Evolutionary conservation across 495 filamentous ascomycete species (phyloP).

Genomic region (Usnea hakonensis): DNA sequence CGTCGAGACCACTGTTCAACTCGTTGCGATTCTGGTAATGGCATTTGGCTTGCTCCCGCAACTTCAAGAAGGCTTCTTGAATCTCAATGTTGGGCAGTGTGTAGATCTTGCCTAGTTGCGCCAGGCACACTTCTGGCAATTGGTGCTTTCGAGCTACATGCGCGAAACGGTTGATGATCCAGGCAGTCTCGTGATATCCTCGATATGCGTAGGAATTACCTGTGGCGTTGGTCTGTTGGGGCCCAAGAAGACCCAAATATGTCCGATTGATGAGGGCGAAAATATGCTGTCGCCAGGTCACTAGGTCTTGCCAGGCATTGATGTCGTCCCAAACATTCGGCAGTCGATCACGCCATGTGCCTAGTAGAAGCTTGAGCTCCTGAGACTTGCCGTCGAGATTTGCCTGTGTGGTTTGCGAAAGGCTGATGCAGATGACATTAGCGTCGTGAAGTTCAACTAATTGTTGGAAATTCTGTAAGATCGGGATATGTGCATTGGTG

Average conservation of each 20-base stretch:
- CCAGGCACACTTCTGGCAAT: constrained; percentile 93
- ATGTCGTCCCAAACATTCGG: constrained; percentile 99
- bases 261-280: constrained; percentile 94
- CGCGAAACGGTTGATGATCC: constrained; percentile 99
- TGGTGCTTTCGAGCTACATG: constrained; percentile 97
- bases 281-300: constrained; percentile 98
- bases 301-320: constrained; percentile 96
- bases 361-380: constrained; percentile 88
- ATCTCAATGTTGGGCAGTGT: constrained; percentile 99
- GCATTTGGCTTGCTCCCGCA: constrained; percentile 94
- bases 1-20: constrained; percentile 84
- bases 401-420: constrained; percentile 68
- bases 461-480: constrained; percentile 96
- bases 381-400: constrained; percentile 93
- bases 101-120: constrained; percentile 93
- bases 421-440: constrained; percentile 84
- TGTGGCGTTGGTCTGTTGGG: constrained; percentile 65
- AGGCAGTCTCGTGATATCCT: constrained; percentile 96
- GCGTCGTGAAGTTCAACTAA: constrained; percentile 98
- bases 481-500: constrained; percentile 89
- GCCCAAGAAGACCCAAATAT: constrained; percentile 79
- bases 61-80: constrained; percentile 95
- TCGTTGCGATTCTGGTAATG: constrained; percentile 94
- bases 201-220: constrained; percentile 92
- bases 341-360: constrained; percentile 89